Evolutionary conservation across 495 filamentous ascomycete genomes (phyloP).

Genomic region (Geopyxis carbonaria): DNA sequence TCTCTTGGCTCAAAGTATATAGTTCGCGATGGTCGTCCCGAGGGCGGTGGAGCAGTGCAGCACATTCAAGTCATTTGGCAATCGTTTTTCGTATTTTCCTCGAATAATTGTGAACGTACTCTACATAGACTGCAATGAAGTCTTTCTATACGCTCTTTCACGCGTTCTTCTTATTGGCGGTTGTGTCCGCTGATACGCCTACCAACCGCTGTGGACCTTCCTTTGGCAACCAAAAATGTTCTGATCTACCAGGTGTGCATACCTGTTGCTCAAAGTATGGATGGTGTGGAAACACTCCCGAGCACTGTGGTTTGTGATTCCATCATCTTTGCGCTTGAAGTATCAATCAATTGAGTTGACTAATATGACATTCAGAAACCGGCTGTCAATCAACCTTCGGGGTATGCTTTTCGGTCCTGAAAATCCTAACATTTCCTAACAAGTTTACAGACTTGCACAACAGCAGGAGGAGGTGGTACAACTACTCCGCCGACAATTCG

Average conservation of each 20-base stretch:
- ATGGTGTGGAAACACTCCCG: slow-evolving; percentile 13
- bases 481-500: slow-evolving; percentile 5
- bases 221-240: neutral
- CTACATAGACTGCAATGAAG: too few relatives aligned
- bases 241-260: neutral
- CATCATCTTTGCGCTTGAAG: neutral
- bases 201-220: slow-evolving; percentile 9
- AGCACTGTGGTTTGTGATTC: slow-evolving; percentile 10
- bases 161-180: too few relatives aligned
- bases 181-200: slow-evolving; percentile 7
- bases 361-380: neutral
- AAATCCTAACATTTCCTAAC: neutral
- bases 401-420: neutral
- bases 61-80: too few relatives aligned
- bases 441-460: neutral
- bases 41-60: too few relatives aligned
- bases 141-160: too few relatives aligned
- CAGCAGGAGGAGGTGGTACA: slow-evolving; percentile 1
- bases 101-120: too few relatives aligned
- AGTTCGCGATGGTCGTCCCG: too few relatives aligned
- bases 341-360: neutral
- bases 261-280: slow-evolving; percentile 15
- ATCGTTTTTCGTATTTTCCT: too few relatives aligned
- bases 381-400: slow-evolving; percentile 18
- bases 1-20: too few relatives aligned